Conservation (phyloP, 2,329 filamentous ascomycete genomes). For the Trichoderma cornu-damae region DNA sequence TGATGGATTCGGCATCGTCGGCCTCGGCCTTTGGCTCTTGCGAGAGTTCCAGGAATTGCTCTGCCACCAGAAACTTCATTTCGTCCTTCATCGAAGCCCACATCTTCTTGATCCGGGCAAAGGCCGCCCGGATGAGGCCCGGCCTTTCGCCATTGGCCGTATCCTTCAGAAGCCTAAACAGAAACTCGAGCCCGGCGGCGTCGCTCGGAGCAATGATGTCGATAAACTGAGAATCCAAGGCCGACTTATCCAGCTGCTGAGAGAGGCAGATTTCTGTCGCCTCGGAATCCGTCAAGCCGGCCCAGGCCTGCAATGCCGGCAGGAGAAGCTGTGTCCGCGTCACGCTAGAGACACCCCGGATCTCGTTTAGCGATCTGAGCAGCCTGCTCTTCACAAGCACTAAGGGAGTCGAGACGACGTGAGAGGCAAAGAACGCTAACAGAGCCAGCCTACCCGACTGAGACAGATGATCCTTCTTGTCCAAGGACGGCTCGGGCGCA, state of each 20-base stretch:
- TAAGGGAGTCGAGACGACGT: conserved; percentile 64
- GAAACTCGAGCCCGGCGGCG: conserved; percentile 44
- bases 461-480: conserved; percentile 51
- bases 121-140: conserved; percentile 59
- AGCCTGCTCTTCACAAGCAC: conserved; percentile 65
- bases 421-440: conserved; percentile 67
- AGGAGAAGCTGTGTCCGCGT: conserved; percentile 70
- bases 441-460: conserved; percentile 60
- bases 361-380: conserved; percentile 64
- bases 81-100: conserved; percentile 69
- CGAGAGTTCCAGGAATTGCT: conserved; percentile 58
- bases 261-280: conserved; percentile 39
- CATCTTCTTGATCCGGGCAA: conserved; percentile 62
- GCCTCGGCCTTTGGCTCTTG: conserved; percentile 36
- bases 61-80: conserved; percentile 53
- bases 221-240: conserved; percentile 42
- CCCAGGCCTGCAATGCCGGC: conserved; percentile 69
- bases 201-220: conserved; percentile 53
- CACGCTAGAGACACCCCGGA: conserved; percentile 64
- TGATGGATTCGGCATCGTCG: conserved; percentile 32
- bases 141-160: conserved; percentile 36
- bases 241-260: conserved; percentile 40
- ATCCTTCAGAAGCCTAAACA: conserved; percentile 46
- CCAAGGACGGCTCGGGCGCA: conserved; percentile 35
- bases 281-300: conserved; percentile 47